phyloP scores from a whole-genome alignment of 2,329 filamentous ascomycete genomes.

The Verticillium klebahnii region DNA sequence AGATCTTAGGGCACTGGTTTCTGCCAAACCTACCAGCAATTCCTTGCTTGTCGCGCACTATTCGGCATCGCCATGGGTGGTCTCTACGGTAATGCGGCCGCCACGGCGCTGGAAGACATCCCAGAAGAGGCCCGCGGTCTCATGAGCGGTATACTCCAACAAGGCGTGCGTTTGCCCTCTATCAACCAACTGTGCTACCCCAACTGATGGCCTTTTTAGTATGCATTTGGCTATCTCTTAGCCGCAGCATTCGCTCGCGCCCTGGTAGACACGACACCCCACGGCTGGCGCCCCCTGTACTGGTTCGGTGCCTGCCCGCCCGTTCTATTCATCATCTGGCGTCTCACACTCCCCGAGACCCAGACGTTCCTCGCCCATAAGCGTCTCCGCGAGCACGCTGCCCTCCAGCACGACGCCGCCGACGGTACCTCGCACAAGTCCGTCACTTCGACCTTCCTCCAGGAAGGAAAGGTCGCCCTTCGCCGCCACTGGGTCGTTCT shows the following conservation, averaged over 20 bases:
- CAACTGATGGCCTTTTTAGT: constrained; percentile 24
- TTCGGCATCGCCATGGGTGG: constrained; percentile 84
- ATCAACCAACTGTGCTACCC: background rate
- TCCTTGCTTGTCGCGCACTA: constrained; percentile 68
- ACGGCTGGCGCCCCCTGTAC: constrained; percentile 80
- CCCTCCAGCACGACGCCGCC: constrained; percentile 9
- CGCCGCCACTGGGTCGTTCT: constrained; percentile 77
- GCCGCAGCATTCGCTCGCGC: constrained; percentile 56
- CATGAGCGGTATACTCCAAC: constrained; percentile 72
- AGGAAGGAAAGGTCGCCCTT: constrained; percentile 74
- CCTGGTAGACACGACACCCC: constrained; percentile 69
- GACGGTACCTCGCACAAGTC: constrained; percentile 25
- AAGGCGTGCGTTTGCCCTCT: constrained; percentile 38
- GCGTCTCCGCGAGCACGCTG: constrained; percentile 48
- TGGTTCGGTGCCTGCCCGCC: constrained; percentile 87
- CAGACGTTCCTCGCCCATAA: constrained; percentile 65
- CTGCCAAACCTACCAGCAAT: constrained; percentile 61
- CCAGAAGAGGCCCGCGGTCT: constrained; percentile 65
- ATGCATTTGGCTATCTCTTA: constrained; percentile 61
- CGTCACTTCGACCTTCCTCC: constrained; percentile 63
- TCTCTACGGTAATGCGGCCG: constrained; percentile 72
- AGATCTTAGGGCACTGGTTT: constrained; percentile 54
- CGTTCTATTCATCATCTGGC: constrained; percentile 73
- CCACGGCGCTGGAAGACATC: constrained; percentile 73
- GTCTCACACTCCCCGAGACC: constrained; percentile 75